These are phyloP conservation scores for Lachnellula suecica DNA, from an alignment of 2,329 filamentous ascomycete genomes.

Conservation along the genomic window DNA sequence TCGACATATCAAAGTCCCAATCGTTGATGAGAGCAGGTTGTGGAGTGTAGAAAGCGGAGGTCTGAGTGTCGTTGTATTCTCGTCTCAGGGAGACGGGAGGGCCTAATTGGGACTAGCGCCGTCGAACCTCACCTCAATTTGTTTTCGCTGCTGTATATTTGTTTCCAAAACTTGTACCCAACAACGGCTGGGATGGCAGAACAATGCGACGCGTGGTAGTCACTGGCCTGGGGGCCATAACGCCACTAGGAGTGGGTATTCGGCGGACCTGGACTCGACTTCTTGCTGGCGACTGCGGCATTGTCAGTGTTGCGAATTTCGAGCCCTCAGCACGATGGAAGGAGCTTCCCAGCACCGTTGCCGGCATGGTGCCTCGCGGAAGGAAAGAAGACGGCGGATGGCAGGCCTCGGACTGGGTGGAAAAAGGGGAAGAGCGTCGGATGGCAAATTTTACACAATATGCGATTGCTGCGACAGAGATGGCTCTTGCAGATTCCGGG, in stretches of 20 bases:
- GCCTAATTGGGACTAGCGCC: neutral
- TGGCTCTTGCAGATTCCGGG: conserved; percentile 80
- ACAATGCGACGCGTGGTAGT: conserved; percentile 70
- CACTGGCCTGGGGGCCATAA: conserved; percentile 79
- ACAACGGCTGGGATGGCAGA: conserved; percentile 20
- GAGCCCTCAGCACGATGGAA: conserved; percentile 52
- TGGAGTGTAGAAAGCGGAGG: too few species aligned
- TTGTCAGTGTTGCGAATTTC: conserved; percentile 68
- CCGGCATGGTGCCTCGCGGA: conserved; percentile 73
- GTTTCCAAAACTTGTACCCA: neutral
- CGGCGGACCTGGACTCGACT: conserved; percentile 79
- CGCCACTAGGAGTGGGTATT: conserved; percentile 79
- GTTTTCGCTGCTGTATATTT: neutral
- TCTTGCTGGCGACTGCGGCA: conserved; percentile 75
- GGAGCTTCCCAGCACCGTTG: conserved; percentile 79
- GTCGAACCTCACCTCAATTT: neutral
- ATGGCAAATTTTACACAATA: conserved; percentile 95
- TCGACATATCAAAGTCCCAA: too few species aligned
- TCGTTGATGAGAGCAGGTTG: too few species aligned
- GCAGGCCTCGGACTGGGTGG: conserved; percentile 55
- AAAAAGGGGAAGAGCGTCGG: conserved; percentile 59
- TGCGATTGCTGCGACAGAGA: conserved; percentile 80
- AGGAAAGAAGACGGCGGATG: conserved; percentile 44
- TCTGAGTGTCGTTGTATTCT: too few species aligned
- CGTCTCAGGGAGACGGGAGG: neutral